These are phyloP conservation scores for Leucosporidium yakuticum DNA, from an alignment of 768 basidiomycete genomes.

Conservation along the genomic window DNA sequence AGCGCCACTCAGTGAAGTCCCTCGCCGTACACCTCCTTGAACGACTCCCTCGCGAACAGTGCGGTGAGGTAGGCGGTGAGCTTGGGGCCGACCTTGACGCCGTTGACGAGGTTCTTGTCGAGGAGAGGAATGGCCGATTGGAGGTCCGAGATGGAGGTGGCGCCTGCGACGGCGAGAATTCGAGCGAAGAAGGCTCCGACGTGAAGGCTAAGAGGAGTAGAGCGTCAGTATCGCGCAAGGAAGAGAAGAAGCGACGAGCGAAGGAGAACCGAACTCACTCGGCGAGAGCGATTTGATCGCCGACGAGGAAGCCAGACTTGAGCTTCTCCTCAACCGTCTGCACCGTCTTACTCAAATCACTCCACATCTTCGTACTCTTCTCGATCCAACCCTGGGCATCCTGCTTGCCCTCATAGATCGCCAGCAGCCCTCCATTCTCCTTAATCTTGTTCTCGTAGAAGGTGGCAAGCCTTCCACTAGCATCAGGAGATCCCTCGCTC, in stretches of 20 bases:
- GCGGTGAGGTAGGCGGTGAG: constrained; percentile 7
- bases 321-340: constrained; percentile 18
- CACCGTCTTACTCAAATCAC: constrained; percentile 15
- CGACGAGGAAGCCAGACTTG: constrained; percentile 12
- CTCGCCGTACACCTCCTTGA: constrained; percentile 25
- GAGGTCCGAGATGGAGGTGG: constrained; percentile 12
- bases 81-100: constrained; percentile 15
- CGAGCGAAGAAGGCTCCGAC: constrained; percentile 30
- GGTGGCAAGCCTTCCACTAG: constrained; percentile 8
- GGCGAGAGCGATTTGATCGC: constrained; percentile 32
- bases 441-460: constrained; percentile 25
- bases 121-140: constrained; percentile 2
- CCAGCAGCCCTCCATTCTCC: constrained; percentile 26
- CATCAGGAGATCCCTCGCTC: background rate
- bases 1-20: constrained; percentile 15
- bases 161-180: constrained; percentile 23
- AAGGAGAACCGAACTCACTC: constrained; percentile 16
- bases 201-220: constrained; percentile 16
- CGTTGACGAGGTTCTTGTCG: constrained; percentile 12
- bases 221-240: background rate
- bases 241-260: no score
- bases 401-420: constrained; percentile 18
- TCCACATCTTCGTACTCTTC: constrained; percentile 9
- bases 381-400: constrained; percentile 6
- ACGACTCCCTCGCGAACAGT: constrained; percentile 21